These are phyloP conservation scores for Xylaria sp. DNA, from an alignment of 2,329 filamentous ascomycete genomes.

Conservation along the genomic window DNA sequence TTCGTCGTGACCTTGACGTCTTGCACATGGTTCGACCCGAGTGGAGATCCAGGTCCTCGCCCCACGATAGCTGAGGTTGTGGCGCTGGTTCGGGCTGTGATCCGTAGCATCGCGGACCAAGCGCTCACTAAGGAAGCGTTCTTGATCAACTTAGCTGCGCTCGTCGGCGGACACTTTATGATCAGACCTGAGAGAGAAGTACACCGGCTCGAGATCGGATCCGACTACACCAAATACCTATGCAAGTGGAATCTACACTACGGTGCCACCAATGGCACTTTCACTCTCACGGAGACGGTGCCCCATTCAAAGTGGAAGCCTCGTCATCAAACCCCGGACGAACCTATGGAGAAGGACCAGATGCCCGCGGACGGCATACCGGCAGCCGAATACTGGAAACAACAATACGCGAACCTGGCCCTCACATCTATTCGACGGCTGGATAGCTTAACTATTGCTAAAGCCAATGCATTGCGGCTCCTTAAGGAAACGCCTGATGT, in stretches of 20 bases:
- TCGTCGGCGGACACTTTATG: constrained; percentile 64
- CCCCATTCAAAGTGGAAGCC: constrained; percentile 56
- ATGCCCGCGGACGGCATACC: constrained; percentile 47
- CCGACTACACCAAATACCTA: constrained; percentile 58
- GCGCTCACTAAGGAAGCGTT: constrained; percentile 65
- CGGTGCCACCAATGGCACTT: constrained; percentile 62
- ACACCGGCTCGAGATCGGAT: constrained; percentile 55
- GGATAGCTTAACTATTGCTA: constrained; percentile 32
- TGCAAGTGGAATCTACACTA: constrained; percentile 66
- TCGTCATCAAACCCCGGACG: constrained; percentile 36
- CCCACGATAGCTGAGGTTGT: constrained; percentile 63
- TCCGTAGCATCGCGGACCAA: constrained; percentile 62
- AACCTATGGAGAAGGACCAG: constrained; percentile 38
- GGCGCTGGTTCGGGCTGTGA: constrained; percentile 63
- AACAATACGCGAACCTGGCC: constrained; percentile 41
- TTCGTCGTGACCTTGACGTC: constrained; percentile 62
- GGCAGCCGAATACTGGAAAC: constrained; percentile 45
- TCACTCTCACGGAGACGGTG: constrained; percentile 62
- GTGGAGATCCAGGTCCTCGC: constrained; percentile 55
- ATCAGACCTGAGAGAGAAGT: constrained; percentile 56
- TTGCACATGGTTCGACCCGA: constrained; percentile 62
- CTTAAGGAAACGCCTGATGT: constrained; percentile 36
- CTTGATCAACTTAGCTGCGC: constrained; percentile 67
- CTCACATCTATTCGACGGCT: constrained; percentile 36
- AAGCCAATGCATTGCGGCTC: constrained; percentile 31